Evolutionary conservation across 305 asterid genomes (phyloP).

Genomic region (Fraxinus baroniana): DNA sequence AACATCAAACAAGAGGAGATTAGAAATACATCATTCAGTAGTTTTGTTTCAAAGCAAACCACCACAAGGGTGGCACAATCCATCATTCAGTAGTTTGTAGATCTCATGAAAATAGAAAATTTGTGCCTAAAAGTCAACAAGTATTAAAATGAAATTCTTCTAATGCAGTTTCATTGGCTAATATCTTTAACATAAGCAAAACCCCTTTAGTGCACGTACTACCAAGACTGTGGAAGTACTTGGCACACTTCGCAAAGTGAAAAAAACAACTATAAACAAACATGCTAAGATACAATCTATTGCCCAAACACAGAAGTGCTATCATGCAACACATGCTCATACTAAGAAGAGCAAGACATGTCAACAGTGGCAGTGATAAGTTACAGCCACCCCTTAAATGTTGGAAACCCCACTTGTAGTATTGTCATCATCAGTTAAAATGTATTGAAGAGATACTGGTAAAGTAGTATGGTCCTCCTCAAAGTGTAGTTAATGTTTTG

Average conservation of each 20-base stretch:
- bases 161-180: background rate
- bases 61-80: background rate
- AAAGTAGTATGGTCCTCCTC: background rate
- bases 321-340: background rate
- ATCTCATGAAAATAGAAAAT: background rate
- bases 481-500: background rate
- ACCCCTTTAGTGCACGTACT: background rate
- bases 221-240: conserved; percentile 5
- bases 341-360: conserved; percentile 1
- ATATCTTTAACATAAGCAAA: background rate
- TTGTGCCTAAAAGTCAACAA: background rate
- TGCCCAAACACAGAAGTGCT: background rate
- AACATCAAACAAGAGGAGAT: background rate
- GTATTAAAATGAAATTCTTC: background rate
- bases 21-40: background rate
- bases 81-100: background rate
- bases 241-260: background rate
- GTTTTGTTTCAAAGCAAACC: background rate
- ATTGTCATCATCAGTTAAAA: background rate
- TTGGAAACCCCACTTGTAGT: background rate
- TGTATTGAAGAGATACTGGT: background rate
- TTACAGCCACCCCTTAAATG: background rate
- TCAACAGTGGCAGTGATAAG: conserved; percentile 13
- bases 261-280: conserved; percentile 7
- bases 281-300: background rate